phyloP scores from a whole-genome alignment of 2,329 filamentous ascomycete species.

The Trichoderma afroharzianum region DNA sequence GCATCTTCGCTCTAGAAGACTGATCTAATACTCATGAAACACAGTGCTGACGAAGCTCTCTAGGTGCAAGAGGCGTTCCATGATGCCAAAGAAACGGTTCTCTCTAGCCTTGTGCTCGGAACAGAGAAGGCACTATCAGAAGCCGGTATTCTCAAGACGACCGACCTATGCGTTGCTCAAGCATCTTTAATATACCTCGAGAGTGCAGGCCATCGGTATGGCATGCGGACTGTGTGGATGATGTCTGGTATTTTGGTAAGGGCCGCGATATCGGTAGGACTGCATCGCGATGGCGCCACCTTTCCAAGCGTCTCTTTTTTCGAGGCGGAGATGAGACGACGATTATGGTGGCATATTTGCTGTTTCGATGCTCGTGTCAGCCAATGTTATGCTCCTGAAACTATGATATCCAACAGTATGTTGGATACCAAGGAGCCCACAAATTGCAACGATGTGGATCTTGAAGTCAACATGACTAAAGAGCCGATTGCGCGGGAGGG shows the following conservation, averaged over 20 bases:
- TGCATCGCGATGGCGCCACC: slow-evolving; percentile 20
- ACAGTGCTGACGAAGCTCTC: slow-evolving; percentile 1
- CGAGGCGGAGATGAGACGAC: not conserved
- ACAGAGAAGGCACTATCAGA: slow-evolving; percentile 26
- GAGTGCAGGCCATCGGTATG: slow-evolving; percentile 20
- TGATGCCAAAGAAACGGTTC: not conserved
- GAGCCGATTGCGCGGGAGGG: not conserved
- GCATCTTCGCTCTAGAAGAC: slow-evolving; percentile 18
- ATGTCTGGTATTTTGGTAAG: slow-evolving; percentile 26
- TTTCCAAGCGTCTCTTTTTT: slow-evolving; percentile 2
- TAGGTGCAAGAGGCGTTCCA: not conserved
- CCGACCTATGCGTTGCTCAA: slow-evolving; percentile 24
- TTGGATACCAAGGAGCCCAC: not conserved
- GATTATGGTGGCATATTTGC: slow-evolving; percentile 4
- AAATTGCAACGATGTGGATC: not conserved
- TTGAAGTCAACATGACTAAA: not conserved
- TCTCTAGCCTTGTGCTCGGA: slow-evolving; percentile 21
- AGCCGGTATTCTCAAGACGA: slow-evolving; percentile 26
- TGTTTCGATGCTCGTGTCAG: slow-evolving; percentile 1
- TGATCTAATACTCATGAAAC: slow-evolving; percentile 9
- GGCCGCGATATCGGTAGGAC: slow-evolving; percentile 22
- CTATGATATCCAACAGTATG: not conserved
- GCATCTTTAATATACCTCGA: slow-evolving; percentile 28
- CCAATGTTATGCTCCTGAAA: not conserved
- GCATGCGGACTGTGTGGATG: slow-evolving; percentile 24